Percentiles rank a stretch among this genome's conserved stretches.
Conservation (phyloP, 805 yeast species). For the Schizosaccharomyces octosporus region DNA sequence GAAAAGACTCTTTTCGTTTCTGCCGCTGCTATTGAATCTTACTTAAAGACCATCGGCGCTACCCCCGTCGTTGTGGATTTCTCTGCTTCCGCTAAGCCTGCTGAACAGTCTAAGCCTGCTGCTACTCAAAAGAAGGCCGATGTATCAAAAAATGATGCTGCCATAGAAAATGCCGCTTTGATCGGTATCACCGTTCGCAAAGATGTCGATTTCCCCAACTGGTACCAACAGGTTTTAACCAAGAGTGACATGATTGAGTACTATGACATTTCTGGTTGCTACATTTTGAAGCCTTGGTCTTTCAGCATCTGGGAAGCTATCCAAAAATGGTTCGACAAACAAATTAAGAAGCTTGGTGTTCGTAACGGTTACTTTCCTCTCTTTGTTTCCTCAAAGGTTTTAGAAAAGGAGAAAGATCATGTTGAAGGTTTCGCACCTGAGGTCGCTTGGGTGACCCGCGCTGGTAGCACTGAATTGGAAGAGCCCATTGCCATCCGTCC, state of each 20-base stretch:
- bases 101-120: slow-evolving; percentile 11
- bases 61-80: slow-evolving; percentile 18
- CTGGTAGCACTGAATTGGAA: slow-evolving; percentile 81
- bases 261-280: slow-evolving; percentile 96
- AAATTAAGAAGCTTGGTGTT: slow-evolving; percentile 73
- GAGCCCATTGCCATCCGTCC: slow-evolving; percentile 99
- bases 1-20: slow-evolving; percentile 17
- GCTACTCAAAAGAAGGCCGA: slow-evolving; percentile 5
- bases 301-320: slow-evolving; percentile 85
- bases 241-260: slow-evolving; percentile 97
- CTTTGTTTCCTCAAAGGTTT: slow-evolving; percentile 80
- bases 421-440: slow-evolving; percentile 98
- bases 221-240: slow-evolving; percentile 91
- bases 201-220: slow-evolving; percentile 71
- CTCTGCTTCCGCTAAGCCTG: slow-evolving; percentile 13
- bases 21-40: slow-evolving; percentile 17
- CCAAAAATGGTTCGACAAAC: slow-evolving; percentile 58
- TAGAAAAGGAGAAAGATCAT: slow-evolving; percentile 95
- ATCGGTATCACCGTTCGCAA: slow-evolving; percentile 93
- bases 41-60: slow-evolving; percentile 24
- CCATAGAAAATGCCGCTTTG: slow-evolving; percentile 57
- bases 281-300: slow-evolving; percentile 88
- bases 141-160: slow-evolving; percentile 11
- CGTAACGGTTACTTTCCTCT: slow-evolving; percentile 92
- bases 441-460: slow-evolving; percentile 98